Evolutionary conservation across 1,284 basidiomycete species (phyloP), one percentile per base, ranked within the genome.

Genomic region (Coniferiporia sulphurascens): DNA sequence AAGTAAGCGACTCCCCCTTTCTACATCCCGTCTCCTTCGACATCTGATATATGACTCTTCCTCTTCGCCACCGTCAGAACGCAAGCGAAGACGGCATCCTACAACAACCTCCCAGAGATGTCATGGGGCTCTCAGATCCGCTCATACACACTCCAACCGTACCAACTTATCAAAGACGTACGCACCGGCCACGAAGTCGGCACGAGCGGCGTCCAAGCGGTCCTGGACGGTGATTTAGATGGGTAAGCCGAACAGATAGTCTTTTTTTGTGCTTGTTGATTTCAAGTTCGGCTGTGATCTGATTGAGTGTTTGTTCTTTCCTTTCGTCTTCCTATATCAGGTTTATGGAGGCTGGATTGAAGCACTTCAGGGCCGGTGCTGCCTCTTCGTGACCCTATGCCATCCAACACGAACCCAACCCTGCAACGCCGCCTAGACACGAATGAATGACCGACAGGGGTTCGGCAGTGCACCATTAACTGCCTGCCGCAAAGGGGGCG

Each of bases 61-160:
- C 27, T 27, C n/a, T 9, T 17, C 21, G 10, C 13, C n/a, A n/a
- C n/a, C n/a, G n/a, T n/a, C 35, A 60, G 60, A 32, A 57, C 60
- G 7, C 60, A 50, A 48, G 51, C 45, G 13, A 62, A 59, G 52
- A 34, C 50, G 15, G 36, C 52, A 17, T 45, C 60, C 8, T 50
- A 62, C 35, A 62, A 21, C 50, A 54, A 62, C n/a, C 60, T 62
- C 17, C 60, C 60, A 12, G 60, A 62, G 38, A 62, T 58, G 9
- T 53, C 60, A 3, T 62, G 60, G 60, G 60, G 60, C 44, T 62
- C 60, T 6, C 60, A 62, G 59, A 62, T 62, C 19, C 60, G 60
- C 17, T 62, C 60, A 5, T 62, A 62, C 51, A 57, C 56, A 1
- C 52, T 62, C 15, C 49, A 59, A 43, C 60, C 60, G 46, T 62